A percentile compares a stretch with the other conserved stretches of the same genome.
phyloP scores from a whole-genome alignment of 2,329 filamentous ascomycete genomes.

The Alternaria tenuissima region DNA sequence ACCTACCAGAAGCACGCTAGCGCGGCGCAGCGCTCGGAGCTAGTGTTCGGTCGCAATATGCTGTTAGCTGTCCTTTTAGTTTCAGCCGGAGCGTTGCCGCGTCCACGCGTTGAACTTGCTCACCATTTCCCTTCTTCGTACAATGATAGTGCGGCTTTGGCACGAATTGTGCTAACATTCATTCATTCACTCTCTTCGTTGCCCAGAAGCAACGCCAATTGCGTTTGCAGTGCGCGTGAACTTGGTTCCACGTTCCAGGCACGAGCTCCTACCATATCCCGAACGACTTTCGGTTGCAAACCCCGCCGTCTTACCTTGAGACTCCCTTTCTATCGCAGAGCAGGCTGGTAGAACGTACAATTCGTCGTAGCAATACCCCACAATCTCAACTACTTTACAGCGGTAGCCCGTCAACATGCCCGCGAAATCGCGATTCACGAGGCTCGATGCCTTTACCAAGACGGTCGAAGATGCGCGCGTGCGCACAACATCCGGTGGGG shows the following conservation, averaged over 20 bases:
- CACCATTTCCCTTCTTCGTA: constrained; percentile 29
- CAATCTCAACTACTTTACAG: constrained; percentile 15
- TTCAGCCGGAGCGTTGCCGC: constrained; percentile 36
- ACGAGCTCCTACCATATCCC: constrained; percentile 9
- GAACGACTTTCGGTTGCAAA: constrained; percentile 18
- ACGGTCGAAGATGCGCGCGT: constrained; percentile 98
- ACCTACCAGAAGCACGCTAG: constrained; percentile 25
- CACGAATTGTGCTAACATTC: constrained; percentile 32
- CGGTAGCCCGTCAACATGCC: constrained; percentile 67
- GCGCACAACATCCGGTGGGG: constrained; percentile 91
- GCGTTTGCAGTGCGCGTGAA: constrained; percentile 18
- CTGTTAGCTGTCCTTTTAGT: constrained; percentile 43
- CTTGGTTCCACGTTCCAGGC: constrained; percentile 6
- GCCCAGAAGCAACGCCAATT: constrained; percentile 18
- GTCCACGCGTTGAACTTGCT: constrained; percentile 31
- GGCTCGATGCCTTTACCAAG: constrained; percentile 98
- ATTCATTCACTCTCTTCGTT: constrained; percentile 24
- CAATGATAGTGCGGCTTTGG: constrained; percentile 33
- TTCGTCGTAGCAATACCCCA: background rate
- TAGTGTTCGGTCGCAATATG: constrained; percentile 27
- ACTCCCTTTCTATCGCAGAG: constrained; percentile 12
- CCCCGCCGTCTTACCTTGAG: constrained; percentile 22
- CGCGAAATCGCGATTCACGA: constrained; percentile 90
- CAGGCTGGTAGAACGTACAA: constrained; percentile 7
- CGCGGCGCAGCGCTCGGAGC: constrained; percentile 23